Evolutionary conservation across 768 basidiomycete species (phyloP), one percentile per base, ranked within the genome.

Genomic region (Nidularia sp.): DNA sequence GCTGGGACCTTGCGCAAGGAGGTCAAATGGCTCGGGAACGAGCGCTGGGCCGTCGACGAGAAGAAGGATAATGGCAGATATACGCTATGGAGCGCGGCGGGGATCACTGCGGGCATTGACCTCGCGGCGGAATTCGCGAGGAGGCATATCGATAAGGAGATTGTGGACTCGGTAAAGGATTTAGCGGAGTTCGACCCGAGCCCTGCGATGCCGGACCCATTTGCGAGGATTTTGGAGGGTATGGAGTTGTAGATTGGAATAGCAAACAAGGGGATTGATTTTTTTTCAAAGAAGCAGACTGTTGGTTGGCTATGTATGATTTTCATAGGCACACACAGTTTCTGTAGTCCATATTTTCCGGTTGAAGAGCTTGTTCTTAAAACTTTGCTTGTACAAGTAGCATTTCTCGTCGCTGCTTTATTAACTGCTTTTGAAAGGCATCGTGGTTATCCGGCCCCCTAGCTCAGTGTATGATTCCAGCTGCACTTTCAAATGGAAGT

Each of bases 1-100:
- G 34, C 34, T 4, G 58, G 57, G 2, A 2, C 18, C 31, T 51
- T 63, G 31, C 55, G 56, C 34, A 60, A 54, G 47, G 62, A 63
- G 8, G 65, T 68, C 8, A 65, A 59, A 5, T 66, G 65, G 66
- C 57, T 68, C 9, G 59, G 60, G 15, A 63, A 68, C 49, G 53
- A 57, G 32, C 43, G 63, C 44, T 68, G 63, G 60, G 56, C 57
- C 18, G 51, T 62, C 2, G 66, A 68, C 43, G 62, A 63, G 10
- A 65, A 65, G 53, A 52, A 66, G 2, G 3, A 25, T 25, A 25
- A 25, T 25, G 25, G 25, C 25, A 25, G 25, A 25, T 25, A 25
- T 25, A 25, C 25, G 25, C 25, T 25, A 25, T 66, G 65, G 65
- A 66, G 62, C 22, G 53, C 60, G 1, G 65, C 55, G 9, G 66